A percentile compares a stretch with the other conserved stretches of the same genome.
Evolutionary conservation across 2,329 filamentous ascomycete genomes (phyloP).

Genomic region (Septoria linicola): DNA sequence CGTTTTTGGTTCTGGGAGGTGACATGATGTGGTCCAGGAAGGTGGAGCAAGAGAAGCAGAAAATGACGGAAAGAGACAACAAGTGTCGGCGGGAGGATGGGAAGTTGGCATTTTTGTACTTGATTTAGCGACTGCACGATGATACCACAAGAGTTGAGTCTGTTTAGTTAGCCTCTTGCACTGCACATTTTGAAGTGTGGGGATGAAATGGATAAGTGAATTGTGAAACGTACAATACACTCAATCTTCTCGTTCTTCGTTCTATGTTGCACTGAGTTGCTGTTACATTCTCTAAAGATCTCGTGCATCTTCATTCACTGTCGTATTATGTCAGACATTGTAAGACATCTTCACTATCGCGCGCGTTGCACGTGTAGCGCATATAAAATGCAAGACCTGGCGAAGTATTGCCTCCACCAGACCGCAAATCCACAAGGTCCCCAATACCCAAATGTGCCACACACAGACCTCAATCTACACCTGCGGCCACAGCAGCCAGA

Average conservation of each 20-base stretch:
- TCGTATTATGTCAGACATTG: too few relatives aligned
- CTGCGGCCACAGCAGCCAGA: conserved; percentile 8
- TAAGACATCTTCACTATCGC: too few relatives aligned
- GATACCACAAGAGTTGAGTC: conserved; percentile 19
- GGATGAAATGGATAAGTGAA: background rate
- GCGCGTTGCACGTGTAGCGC: too few relatives aligned
- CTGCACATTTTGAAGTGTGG: background rate
- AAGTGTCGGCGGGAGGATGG: background rate
- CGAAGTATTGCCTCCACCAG: too few relatives aligned
- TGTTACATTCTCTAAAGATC: too few relatives aligned
- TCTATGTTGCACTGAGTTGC: too few relatives aligned
- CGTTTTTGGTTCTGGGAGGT: conserved; percentile 1
- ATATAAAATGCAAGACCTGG: too few relatives aligned
- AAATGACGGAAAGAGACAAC: background rate
- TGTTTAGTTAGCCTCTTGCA: background rate
- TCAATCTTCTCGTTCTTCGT: too few relatives aligned
- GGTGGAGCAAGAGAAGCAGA: background rate
- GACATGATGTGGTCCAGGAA: too few relatives aligned
- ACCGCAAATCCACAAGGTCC: too few relatives aligned
- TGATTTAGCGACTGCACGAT: conserved; percentile 19
- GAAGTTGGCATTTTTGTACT: conserved; percentile 10
- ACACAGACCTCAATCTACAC: conserved; percentile 8
- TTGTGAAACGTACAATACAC: background rate
- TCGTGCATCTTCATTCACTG: too few relatives aligned
- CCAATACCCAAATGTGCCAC: conserved; percentile 13